These are phyloP conservation scores for Blepharisma stoltei DNA, from an alignment of 73 alveolate genomes.

Conservation along the genomic window DNA sequence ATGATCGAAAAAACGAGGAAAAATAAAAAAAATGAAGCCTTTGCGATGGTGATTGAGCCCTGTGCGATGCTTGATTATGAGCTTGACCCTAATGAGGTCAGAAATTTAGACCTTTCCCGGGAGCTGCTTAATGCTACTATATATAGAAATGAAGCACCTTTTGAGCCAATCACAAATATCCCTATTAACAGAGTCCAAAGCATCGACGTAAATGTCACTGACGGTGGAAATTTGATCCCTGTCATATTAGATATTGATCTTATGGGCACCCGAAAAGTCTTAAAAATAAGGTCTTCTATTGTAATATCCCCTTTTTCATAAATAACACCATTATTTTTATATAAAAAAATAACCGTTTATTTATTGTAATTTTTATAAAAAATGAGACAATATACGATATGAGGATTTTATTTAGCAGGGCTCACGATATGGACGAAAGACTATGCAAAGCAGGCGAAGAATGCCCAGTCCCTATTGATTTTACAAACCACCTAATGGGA, in stretches of 20 bases:
- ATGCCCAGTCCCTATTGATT: constrained; percentile 17
- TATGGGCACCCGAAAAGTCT: neutral
- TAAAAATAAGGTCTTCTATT: neutral
- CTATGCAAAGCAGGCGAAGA: neutral
- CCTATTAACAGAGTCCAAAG: neutral
- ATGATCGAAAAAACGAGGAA: neutral
- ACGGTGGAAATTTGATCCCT: no score
- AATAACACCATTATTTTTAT: no score
- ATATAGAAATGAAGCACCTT: neutral
- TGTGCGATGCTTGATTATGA: neutral
- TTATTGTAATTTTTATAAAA: no score
- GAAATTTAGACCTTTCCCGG: neutral
- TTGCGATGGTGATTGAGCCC: neutral
- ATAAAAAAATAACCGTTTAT: no score
- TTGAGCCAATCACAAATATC: neutral
- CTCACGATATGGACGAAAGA: neutral
- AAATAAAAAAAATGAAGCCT: neutral
- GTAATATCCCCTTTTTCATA: no score
- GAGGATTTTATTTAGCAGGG: neutral
- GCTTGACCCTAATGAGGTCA: neutral
- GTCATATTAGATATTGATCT: neutral
- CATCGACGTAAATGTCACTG: no score
- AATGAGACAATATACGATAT: neutral
- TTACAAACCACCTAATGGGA: neutral
- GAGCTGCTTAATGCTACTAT: neutral